These are phyloP conservation scores for Neurospora crassa DNA, from an alignment of 2,329 filamentous ascomycete genomes.

Conservation along the genomic window DNA sequence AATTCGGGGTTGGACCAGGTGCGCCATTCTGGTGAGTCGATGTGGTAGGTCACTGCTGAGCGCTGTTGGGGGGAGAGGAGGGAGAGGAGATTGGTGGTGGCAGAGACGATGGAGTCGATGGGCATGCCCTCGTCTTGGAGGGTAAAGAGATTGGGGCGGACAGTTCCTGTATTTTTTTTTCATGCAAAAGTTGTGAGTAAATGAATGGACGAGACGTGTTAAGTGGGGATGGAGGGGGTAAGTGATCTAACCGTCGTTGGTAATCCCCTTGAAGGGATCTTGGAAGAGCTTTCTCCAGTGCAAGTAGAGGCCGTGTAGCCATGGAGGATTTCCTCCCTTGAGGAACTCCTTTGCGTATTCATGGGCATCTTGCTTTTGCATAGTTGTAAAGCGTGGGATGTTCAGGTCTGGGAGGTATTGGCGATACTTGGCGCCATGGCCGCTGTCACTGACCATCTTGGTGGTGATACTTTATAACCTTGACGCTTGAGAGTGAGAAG, in stretches of 20 bases:
- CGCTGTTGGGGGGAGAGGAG: constrained; percentile 40
- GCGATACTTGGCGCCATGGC: constrained; percentile 34
- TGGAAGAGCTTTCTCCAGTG: constrained; percentile 50
- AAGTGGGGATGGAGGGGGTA: neutral
- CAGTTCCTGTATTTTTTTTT: constrained; percentile 28
- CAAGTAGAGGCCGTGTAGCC: constrained; percentile 52
- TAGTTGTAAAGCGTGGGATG: constrained; percentile 50
- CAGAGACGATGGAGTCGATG: constrained; percentile 44
- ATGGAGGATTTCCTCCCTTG: constrained; percentile 50
- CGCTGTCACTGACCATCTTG: neutral
- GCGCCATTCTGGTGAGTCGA: constrained; percentile 64
- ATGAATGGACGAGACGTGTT: constrained; percentile 3
- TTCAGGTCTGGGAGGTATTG: constrained; percentile 53
- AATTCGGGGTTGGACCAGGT: constrained; percentile 67
- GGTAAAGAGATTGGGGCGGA: constrained; percentile 44
- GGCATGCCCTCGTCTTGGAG: constrained; percentile 55
- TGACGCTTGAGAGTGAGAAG: neutral
- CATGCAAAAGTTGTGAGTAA: constrained; percentile 3
- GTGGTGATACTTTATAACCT: neutral
- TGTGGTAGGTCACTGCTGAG: constrained; percentile 42
- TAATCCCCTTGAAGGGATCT: constrained; percentile 64
- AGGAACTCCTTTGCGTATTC: constrained; percentile 54
- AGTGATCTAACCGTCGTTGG: constrained; percentile 46
- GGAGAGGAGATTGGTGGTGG: constrained; percentile 35
- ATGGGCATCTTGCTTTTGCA: constrained; percentile 52